phyloP scores from a whole-genome alignment of 2,329 filamentous ascomycete genomes.

The Cadophora malorum region DNA sequence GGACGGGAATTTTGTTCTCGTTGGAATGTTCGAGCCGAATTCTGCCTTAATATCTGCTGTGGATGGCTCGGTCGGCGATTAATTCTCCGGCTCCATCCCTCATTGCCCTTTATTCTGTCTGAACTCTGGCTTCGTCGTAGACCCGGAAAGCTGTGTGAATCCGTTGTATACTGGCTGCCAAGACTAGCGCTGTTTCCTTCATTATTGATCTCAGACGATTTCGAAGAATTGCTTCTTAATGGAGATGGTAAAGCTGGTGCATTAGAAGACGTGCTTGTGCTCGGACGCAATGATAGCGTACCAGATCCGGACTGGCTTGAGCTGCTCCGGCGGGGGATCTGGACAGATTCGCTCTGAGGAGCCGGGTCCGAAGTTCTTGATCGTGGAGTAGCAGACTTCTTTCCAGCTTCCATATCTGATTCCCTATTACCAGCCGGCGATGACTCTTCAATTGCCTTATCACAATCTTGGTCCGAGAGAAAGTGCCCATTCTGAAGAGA shows the following conservation, averaged over 20 bases:
- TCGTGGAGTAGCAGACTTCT: constrained; percentile 28
- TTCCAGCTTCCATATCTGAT: constrained; percentile 20
- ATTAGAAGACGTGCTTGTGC: constrained; percentile 38
- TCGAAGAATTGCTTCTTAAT: constrained; percentile 40
- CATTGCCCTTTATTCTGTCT: constrained; percentile 14
- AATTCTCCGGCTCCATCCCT: constrained; percentile 23
- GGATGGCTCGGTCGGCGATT: constrained; percentile 27
- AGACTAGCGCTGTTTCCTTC: constrained; percentile 23
- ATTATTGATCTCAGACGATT: constrained; percentile 26
- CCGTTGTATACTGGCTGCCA: constrained; percentile 24
- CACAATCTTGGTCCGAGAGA: constrained; percentile 14
- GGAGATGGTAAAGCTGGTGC: constrained; percentile 43
- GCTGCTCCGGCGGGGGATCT: constrained; percentile 5
- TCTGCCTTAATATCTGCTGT: constrained; percentile 36
- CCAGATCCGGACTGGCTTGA: constrained; percentile 24
- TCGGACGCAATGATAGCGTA: constrained; percentile 22
- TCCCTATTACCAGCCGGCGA: constrained; percentile 26
- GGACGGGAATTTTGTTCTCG: constrained; percentile 18
- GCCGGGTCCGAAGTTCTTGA: constrained; percentile 19
- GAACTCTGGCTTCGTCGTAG: constrained; percentile 20
- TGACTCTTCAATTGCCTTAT: constrained; percentile 21
- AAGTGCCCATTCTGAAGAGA: constrained; percentile 24
- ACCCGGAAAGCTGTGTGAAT: constrained; percentile 35
- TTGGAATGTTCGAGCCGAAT: constrained; percentile 29
- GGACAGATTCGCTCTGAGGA: background rate